Evolutionary conservation across 495 filamentous ascomycete genomes (phyloP), one percentile per base, ranked within the genome.

Genomic region (Aspergillus bertholletiae): DNA sequence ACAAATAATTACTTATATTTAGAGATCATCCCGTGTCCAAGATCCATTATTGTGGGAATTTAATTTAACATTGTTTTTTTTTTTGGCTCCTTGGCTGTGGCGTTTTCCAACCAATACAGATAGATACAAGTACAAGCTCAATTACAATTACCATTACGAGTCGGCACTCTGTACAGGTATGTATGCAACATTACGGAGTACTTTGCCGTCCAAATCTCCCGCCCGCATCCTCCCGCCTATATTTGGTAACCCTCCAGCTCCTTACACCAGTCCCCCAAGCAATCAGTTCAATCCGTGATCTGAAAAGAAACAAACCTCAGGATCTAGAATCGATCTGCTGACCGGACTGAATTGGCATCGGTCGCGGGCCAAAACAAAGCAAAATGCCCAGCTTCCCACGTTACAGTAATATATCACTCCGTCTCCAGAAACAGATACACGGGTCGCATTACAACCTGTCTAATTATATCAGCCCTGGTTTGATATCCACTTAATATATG

Each of bases 21-120:
- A 43, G 39, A n/a, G 39, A 43, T 35, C 26, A 49, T 49, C 46
- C 46, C 46, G 46, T 49, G 26, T 35, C 46, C 18, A 11, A 28
- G 52, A 34, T 47, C 52, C 43, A 48, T 46, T 28, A 12, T 12
- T 15, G 52, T 48, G 52, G 52, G 44, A 54, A 54, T 44, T 54
- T 40, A 47, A 54, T 37, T 46, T 54, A 46, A 17, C 13, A 17
- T 51, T 22, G 11, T 43, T 43, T 43, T 22, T 22, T 43, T 12
- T 9, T 40, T 40, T 40, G 5, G 9, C 12, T 21, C 18, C 20
- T 40, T 32, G n/a, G 2, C 8, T 27, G 46, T 49, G 46, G 46
- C 46, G 46, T 49, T 32, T 22, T 20, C 12, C 39, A 12, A 5
- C 9, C 22, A 18, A 5, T n/a, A 4, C 26, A 28, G 5, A 28